These are phyloP conservation scores for Hyaloscypha variabilis DNA, from an alignment of 495 filamentous ascomycete genomes.

Conservation along the genomic window DNA sequence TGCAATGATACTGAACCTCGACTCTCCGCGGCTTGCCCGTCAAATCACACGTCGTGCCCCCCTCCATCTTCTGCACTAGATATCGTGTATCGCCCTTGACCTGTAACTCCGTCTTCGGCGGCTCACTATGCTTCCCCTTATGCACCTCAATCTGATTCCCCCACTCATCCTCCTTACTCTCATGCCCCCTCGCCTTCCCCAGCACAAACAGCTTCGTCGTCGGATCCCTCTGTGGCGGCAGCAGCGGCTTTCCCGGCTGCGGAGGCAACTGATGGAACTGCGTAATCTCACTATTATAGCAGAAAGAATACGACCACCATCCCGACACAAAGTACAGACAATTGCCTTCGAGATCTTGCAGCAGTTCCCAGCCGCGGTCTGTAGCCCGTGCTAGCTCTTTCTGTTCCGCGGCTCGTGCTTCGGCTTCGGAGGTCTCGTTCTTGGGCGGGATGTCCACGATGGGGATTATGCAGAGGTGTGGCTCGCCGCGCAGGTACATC, in stretches of 20 bases:
- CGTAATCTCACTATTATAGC: constrained; percentile 83
- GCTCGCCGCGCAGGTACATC: constrained; percentile 68
- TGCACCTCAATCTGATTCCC: constrained; percentile 32
- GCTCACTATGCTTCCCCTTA: constrained; percentile 39
- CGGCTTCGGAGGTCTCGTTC: constrained; percentile 63
- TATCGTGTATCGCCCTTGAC: constrained; percentile 84
- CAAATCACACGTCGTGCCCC: constrained; percentile 90
- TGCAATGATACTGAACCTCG: constrained; percentile 93
- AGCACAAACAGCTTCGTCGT: constrained; percentile 79
- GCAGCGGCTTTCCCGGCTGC: constrained; percentile 63
- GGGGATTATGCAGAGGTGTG: constrained; percentile 86
- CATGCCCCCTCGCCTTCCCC: constrained; percentile 51
- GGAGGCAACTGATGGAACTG: constrained; percentile 88
- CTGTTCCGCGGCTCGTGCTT: constrained; percentile 72
- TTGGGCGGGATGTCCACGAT: constrained; percentile 57
- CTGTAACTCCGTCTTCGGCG: constrained; percentile 67
- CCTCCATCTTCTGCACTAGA: constrained; percentile 82
- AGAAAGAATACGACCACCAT: constrained; percentile 98
- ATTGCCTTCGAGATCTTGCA: constrained; percentile 79
- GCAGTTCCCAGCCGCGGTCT: constrained; percentile 85
- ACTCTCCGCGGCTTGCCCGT: constrained; percentile 83
- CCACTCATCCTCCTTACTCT: constrained; percentile 38
- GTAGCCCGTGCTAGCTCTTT: constrained; percentile 85
- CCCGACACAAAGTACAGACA: constrained; percentile 91
- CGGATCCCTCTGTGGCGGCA: constrained; percentile 74